Base-by-base conservation (phyloP, 805 yeast genomes). In the Myxozyma geophila region DNA sequence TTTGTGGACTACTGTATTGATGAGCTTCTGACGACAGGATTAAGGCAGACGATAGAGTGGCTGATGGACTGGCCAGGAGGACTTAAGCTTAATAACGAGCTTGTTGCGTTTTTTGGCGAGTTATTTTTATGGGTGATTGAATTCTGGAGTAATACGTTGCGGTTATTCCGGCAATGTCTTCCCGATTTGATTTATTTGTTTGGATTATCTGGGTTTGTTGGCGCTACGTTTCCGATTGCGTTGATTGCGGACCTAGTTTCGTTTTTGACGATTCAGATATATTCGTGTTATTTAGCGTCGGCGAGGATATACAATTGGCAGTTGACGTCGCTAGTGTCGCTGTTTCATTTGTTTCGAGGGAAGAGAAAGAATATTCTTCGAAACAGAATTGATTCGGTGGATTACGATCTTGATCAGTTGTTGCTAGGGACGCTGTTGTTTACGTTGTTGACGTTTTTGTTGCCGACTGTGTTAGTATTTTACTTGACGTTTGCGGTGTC, bases 61-160 rank as follows among this genome's bases (percentile, higher is more conserved):
- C 80, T 95, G 43, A 90, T 92, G 79, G 82, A 86, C 65, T 89
- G 92, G 71, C 99, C 99, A 0, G 96, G 93, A 15, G 99, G 99
- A 3, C 86, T 95, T 70, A 95, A 95, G 72, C 82, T 95, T 58
- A 95, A 95, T 74, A 87, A 85, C 63, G 97, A 92, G 71, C 79
- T 95, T 19, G 90, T 97, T 0, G 81, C 79, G 15, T 96, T 95
- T 71, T 81, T 93, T 73, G 97, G 97, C 41, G 96, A 91, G 62
- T 76, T 95, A 54, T 88, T 90, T 69, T 73, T 89, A 9, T 93
- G 98, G 97, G 88, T 92, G 12, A 80, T 92, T 35, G 84, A 84
- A 51, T 84, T 88, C 65, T 90, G 96, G 87, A 69, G 74, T 9
- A 65, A 60, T 10, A 51, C 62, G 7, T 62, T 75, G n/a, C 60